phyloP scores from a whole-genome alignment of 2,329 filamentous ascomycete species.

The Ophioceras dolichostomum region DNA sequence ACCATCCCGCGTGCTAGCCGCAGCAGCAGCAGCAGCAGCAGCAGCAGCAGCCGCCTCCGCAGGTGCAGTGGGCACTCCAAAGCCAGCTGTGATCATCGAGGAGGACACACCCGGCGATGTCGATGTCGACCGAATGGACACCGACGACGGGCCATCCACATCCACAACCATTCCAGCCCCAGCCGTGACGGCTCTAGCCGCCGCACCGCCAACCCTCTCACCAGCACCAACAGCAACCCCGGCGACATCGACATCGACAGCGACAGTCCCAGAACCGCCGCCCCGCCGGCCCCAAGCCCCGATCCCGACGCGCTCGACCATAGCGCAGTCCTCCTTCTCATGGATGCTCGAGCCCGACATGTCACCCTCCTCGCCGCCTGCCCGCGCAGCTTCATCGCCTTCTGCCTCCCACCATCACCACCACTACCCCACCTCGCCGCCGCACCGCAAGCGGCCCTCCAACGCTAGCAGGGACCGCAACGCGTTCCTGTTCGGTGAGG shows the following conservation, averaged over 20 bases:
- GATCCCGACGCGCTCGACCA: slow-evolving; percentile 49
- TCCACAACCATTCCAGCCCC: not conserved
- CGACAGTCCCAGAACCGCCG: not conserved
- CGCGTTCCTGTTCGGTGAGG: slow-evolving; percentile 48
- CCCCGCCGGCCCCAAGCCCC: slow-evolving; percentile 20
- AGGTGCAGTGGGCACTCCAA: no score
- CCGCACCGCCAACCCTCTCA: slow-evolving; percentile 1
- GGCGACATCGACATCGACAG: not conserved
- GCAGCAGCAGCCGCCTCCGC: not conserved
- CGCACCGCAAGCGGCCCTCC: slow-evolving; percentile 8
- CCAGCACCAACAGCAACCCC: not conserved
- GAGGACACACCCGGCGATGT: slow-evolving; percentile 10
- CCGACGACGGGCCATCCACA: slow-evolving; percentile 8
- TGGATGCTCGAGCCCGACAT: slow-evolving; percentile 60
- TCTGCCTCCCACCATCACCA: no score
- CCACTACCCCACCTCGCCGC: slow-evolving; percentile 5
- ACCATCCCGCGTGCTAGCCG: no score
- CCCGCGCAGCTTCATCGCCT: not conserved
- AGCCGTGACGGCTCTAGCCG: not conserved
- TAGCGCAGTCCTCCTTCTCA: slow-evolving; percentile 65
- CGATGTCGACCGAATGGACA: slow-evolving; percentile 15
- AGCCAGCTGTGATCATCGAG: slow-evolving; percentile 11
- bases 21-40: not conserved
- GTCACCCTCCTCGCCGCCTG: slow-evolving; percentile 5
- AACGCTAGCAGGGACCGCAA: slow-evolving; percentile 36